Conservation (phyloP, 2,329 filamentous ascomycete genomes). For the Cladosporium sphaerospermum region DNA sequence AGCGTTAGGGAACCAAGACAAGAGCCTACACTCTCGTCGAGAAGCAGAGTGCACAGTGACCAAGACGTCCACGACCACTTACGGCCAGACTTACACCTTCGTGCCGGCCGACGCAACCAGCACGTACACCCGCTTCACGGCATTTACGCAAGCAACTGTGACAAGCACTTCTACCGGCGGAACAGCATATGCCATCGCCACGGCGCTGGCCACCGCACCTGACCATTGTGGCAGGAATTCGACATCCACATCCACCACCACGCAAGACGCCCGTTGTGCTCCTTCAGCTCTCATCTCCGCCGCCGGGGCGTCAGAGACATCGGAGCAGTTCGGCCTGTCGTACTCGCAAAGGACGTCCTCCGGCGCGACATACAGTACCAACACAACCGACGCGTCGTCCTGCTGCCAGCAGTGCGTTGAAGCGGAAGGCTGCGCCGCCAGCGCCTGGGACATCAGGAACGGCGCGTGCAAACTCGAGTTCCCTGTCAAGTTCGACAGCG, state of each 20-base stretch:
- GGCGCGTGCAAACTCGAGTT: conserved; percentile 26
- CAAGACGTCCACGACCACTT: conserved; percentile 24
- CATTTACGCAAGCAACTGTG: conserved; percentile 23
- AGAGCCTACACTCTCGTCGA: conserved; percentile 16
- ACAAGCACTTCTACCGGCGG: conserved; percentile 27
- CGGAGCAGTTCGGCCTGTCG: conserved; percentile 21
- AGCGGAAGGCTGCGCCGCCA: conserved; percentile 23
- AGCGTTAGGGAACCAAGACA: background rate
- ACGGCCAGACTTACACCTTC: conserved; percentile 25
- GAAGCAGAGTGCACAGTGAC: conserved; percentile 23
- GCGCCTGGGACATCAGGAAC: conserved; percentile 25
- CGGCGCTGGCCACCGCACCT: conserved; percentile 19
- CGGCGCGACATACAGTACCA: conserved; percentile 25
- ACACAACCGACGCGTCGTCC: conserved; percentile 22
- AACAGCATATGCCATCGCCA: conserved; percentile 26
- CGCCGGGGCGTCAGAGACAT: conserved; percentile 15
- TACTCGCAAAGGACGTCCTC: conserved; percentile 21
- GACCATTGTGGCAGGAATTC: conserved; percentile 20
- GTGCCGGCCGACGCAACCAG: conserved; percentile 20
- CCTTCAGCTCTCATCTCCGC: conserved; percentile 25
- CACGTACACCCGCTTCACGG: conserved; percentile 26
- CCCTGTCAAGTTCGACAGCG: conserved; percentile 19
- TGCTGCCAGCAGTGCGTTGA: conserved; percentile 30
- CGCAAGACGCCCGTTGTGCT: conserved; percentile 27
- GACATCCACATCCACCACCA: conserved; percentile 20